Evolutionary conservation across 352 stramenopile genomes (phyloP), one percentile per base, ranked within the genome.

Genomic region (Nothophytophthora sp.): DNA sequence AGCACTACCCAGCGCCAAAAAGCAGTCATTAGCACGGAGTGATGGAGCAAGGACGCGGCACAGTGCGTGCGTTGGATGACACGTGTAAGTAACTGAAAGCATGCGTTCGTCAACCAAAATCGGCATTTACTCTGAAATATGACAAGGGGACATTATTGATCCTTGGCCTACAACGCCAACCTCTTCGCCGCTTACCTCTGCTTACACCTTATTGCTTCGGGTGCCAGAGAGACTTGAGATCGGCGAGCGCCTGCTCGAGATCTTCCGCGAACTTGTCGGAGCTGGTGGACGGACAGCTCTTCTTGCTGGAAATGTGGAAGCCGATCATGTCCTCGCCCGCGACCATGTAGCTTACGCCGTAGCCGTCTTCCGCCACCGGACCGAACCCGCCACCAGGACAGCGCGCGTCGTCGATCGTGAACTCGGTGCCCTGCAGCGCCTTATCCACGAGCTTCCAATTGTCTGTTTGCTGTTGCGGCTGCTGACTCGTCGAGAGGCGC

Each of bases 311-410:
- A 38, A 97, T 92, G 63, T 97, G 89, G 68, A 97, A 97, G 49
- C 87, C 92, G 40, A 97, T 79, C 64, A 90, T 81, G 52, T 92
- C 67, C 34, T 97, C 88, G 29, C 83, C 82, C 12, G 79, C 83
- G 16, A 96, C 74, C 89, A 97, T 97, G 75, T 97, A 97, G 67
- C 76, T 92, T 23, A 97, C 88, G 22, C 89, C 89, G 55, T 97
- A 97, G 47, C 89, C 89, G 43, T 96, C 89, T 57, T 92, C 76
- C 7, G 89, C 86, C 3, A 97, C 89, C 6, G 89, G 89, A 6
- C 89, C 89, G 68, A 97, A 97, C 39, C 89, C 89, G 34, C 89
- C 89, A 19, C 89, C 89, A 1, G 86, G 89, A 20, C 79, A 95
- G 16, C 77, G 66, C 16, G 59, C 67, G 56, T 88, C 76, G 20